Percentiles rank a stretch among this genome's conserved stretches.
phyloP scores from a whole-genome alignment of 108 stramenopile genomes.

The Conticribra guillardii region DNA sequence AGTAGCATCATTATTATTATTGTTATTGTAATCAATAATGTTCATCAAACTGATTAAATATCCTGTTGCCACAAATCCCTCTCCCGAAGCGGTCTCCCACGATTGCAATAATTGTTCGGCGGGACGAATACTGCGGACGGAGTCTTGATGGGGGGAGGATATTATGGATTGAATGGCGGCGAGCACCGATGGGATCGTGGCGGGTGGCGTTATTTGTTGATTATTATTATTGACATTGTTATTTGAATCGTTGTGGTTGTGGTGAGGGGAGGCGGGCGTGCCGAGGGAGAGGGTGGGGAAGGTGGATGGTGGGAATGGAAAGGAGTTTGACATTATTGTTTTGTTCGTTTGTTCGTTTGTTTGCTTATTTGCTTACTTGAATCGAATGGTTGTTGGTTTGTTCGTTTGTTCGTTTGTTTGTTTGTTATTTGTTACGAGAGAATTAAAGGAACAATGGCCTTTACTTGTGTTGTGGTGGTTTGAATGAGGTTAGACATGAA shows the following conservation, averaged over 20 bases:
- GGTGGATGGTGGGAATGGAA: conserved; percentile 14
- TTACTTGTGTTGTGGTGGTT: too few relatives aligned
- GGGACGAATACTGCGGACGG: conserved; percentile 15
- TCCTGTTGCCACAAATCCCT: background rate
- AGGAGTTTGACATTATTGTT: background rate
- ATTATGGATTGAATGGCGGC: conserved; percentile 1
- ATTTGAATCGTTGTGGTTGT: background rate
- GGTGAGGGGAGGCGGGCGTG: background rate
- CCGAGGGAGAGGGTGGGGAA: conserved; percentile 19
- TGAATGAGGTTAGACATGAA: too few relatives aligned
- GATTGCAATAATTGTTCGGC: conserved; percentile 8
- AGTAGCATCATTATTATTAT: background rate
- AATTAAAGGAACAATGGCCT: too few relatives aligned
- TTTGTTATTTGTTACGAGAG: too few relatives aligned
- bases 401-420: too few relatives aligned
- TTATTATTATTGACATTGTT: background rate
- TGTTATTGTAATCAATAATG: conserved; percentile 10
- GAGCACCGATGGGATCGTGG: background rate
- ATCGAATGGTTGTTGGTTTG: too few relatives aligned
- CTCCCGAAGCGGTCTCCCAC: background rate
- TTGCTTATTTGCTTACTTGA: too few relatives aligned
- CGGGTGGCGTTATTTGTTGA: too few relatives aligned
- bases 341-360: too few relatives aligned
- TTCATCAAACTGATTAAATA: conserved; percentile 6
- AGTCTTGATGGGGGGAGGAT: background rate